Evolutionary conservation across 495 filamentous ascomycete genomes (phyloP).

Genomic region (Xylaria cubensis): DNA sequence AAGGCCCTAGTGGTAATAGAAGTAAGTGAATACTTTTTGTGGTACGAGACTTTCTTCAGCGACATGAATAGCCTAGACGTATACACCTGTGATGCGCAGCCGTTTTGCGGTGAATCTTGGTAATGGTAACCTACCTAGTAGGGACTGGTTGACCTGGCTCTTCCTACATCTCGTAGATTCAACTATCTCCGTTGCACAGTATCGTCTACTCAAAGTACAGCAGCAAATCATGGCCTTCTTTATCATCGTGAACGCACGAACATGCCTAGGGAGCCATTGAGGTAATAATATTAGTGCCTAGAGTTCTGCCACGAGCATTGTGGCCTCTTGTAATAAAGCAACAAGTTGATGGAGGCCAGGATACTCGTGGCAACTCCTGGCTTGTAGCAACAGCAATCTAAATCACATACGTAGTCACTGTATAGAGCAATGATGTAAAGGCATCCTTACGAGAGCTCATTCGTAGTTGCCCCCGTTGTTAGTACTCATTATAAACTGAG

Average conservation of each 20-base stretch:
- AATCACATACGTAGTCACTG: too few relatives aligned
- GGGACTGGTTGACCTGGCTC: background rate
- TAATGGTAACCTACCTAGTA: background rate
- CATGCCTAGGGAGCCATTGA: too few relatives aligned
- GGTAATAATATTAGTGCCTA: background rate
- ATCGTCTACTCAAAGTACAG: background rate
- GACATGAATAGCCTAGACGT: conserved; percentile 1
- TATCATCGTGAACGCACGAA: background rate
- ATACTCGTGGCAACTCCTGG: background rate
- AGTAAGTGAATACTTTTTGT: conserved; percentile 41
- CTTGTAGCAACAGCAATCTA: too few relatives aligned
- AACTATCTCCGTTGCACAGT: background rate
- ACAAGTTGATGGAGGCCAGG: background rate
- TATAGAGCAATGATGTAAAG: too few relatives aligned
- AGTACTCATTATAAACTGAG: background rate
- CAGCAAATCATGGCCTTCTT: background rate
- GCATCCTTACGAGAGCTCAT: too few relatives aligned
- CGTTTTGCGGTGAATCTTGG: background rate
- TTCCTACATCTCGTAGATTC: background rate
- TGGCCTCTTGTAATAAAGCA: too few relatives aligned
- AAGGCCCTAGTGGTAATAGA: conserved; percentile 53
- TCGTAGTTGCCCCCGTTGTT: too few relatives aligned
- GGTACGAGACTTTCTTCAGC: background rate
- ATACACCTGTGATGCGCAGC: conserved; percentile 1
- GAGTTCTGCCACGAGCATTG: background rate